Conservation (phyloP, 768 basidiomycete species). For the Mycena filopes region DNA sequence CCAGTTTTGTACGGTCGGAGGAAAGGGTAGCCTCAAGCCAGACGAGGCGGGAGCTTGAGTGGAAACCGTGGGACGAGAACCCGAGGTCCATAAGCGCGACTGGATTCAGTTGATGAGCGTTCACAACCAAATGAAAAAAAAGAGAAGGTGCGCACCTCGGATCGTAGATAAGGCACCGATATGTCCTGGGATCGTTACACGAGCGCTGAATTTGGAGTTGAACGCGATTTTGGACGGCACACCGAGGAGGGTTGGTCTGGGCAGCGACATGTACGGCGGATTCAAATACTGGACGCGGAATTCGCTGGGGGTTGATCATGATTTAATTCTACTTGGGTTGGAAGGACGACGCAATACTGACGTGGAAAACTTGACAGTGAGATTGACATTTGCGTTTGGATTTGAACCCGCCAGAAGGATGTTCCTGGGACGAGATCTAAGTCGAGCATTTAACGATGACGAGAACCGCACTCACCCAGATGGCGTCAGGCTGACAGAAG, state of each 20-base stretch:
- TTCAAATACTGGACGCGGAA: constrained; percentile 45
- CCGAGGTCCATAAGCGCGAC: constrained; percentile 49
- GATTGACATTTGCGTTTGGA: constrained; percentile 42
- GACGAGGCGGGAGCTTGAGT: constrained; percentile 46
- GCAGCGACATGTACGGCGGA: constrained; percentile 35
- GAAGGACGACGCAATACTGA: neutral
- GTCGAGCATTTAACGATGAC: neutral
- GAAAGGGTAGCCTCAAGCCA: constrained; percentile 45
- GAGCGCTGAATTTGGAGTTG: constrained; percentile 45
- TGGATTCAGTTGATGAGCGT: constrained; percentile 12
- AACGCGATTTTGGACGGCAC: constrained; percentile 44
- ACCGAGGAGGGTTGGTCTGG: constrained; percentile 34
- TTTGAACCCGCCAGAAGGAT: constrained; percentile 11
- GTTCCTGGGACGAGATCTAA: neutral
- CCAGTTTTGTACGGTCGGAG: constrained; percentile 40
- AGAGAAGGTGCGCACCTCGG: constrained; percentile 25
- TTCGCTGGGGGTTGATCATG: constrained; percentile 28
- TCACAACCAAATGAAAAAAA: neutral
- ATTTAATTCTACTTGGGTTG: neutral
- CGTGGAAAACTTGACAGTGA: constrained; percentile 29
- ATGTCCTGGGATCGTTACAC: constrained; percentile 41
- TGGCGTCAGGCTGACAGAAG: constrained; percentile 45
- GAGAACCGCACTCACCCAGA: constrained; percentile 35
- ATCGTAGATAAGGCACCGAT: constrained; percentile 13
- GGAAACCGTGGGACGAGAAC: constrained; percentile 49